A percentile compares a stretch with the other conserved stretches of the same genome.
phyloP scores from a whole-genome alignment of 106 monocot species.

The Chionographis japonica region DNA sequence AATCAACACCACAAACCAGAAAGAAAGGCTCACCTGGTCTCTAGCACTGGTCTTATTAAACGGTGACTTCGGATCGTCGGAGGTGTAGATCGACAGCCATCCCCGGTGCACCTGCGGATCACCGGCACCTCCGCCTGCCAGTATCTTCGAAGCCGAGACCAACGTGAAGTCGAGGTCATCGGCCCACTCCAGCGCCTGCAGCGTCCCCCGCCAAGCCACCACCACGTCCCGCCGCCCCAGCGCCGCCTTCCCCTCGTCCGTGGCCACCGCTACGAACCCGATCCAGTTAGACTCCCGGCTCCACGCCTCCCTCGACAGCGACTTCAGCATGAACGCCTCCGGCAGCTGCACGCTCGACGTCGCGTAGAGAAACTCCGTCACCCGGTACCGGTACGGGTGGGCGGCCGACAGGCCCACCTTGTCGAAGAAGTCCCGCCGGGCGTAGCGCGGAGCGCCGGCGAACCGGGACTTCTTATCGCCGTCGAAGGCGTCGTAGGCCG shows the following conservation, averaged over 20 bases:
- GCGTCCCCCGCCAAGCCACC: constrained; percentile 72
- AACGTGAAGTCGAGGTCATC: constrained; percentile 39
- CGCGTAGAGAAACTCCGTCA: constrained; percentile 80
- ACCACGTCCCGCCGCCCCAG: constrained; percentile 60
- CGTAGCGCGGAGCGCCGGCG: constrained; percentile 55
- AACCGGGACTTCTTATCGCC: constrained; percentile 44
- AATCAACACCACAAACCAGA: background rate
- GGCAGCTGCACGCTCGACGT: constrained; percentile 55
- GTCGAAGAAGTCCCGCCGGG: constrained; percentile 30
- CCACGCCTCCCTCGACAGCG: constrained; percentile 49
- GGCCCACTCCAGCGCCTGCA: constrained; percentile 50
- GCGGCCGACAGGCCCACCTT: constrained; percentile 32
- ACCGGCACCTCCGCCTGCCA: background rate
- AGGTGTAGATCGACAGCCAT: constrained; percentile 48
- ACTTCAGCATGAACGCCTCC: constrained; percentile 61
- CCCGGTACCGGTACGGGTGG: constrained; percentile 35
- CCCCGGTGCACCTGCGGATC: constrained; percentile 34
- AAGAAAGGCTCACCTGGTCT: constrained; percentile 27
- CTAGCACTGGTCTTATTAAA: constrained; percentile 40
- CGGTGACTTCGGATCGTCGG: constrained; percentile 22
- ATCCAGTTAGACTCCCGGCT: constrained; percentile 73
- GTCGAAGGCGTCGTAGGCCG: constrained; percentile 76
- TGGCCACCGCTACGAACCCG: constrained; percentile 75
- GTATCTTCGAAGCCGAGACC: constrained; percentile 16
- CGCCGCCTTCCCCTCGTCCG: constrained; percentile 41